Percentiles rank a stretch among this genome's conserved stretches.
Conservation (phyloP, 495 filamentous ascomycete species). For the Penicillium parvum region DNA sequence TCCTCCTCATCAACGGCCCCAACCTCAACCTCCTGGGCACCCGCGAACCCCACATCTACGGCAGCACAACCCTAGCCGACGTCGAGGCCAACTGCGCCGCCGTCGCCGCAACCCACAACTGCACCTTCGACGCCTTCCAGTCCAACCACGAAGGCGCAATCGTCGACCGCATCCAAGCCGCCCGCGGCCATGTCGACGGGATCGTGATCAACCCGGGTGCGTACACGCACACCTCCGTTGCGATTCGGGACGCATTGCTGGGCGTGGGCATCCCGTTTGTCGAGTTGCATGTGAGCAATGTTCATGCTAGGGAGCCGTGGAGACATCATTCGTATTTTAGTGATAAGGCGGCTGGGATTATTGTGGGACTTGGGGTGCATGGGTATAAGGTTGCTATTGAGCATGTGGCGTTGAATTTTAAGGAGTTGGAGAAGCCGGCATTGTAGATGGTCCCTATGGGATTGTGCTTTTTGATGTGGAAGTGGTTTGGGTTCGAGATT, state of each 20-base stretch:
- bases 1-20: conserved; percentile 75
- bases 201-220: conserved; percentile 70
- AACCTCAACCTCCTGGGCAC: conserved; percentile 76
- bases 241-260: conserved; percentile 61
- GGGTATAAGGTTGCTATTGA: conserved; percentile 68
- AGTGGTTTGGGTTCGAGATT: neutral
- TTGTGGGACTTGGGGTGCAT: conserved; percentile 63
- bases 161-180: conserved; percentile 55
- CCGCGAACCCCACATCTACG: conserved; percentile 67
- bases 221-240: conserved; percentile 64
- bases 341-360: conserved; percentile 65
- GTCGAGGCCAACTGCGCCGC: conserved; percentile 43
- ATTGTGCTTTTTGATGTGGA: too few species aligned
- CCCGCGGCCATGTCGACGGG: conserved; percentile 48
- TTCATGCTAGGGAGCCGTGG: conserved; percentile 61
- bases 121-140: conserved; percentile 52
- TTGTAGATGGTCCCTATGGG: too few species aligned
- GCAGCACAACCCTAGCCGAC: conserved; percentile 56
- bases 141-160: conserved; percentile 66
- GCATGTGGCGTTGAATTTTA: conserved; percentile 48
- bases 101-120: conserved; percentile 39
- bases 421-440: conserved; percentile 34
- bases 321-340: conserved; percentile 62
- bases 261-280: conserved; percentile 64
- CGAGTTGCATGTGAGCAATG: conserved; percentile 66